Conservation (phyloP, 116 monocot species). For the Phalaenopsis hybrid region DNA sequence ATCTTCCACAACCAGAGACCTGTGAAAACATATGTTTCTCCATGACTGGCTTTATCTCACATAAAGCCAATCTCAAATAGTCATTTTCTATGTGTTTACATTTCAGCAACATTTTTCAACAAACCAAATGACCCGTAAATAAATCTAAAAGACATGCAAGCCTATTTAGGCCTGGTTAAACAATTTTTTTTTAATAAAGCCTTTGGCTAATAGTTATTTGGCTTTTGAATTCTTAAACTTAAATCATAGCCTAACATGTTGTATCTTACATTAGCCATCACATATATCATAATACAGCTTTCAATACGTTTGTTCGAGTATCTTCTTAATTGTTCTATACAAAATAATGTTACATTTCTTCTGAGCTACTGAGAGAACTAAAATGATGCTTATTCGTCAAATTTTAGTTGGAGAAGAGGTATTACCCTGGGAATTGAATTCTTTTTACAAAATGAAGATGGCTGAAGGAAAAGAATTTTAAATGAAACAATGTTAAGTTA, state of each 20-base stretch:
- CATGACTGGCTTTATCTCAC: too few relatives aligned
- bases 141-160: not conserved
- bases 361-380: not conserved
- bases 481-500: not conserved
- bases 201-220: not conserved
- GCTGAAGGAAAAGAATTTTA: not conserved
- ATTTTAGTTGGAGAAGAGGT: not conserved
- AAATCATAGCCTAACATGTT: not conserved
- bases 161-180: not conserved
- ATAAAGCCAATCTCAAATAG: too few relatives aligned
- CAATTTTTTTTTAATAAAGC: not conserved
- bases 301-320: too few relatives aligned
- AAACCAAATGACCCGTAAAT: not conserved
- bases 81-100: too few relatives aligned
- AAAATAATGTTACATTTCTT: not conserved
- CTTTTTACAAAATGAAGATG: not conserved
- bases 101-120: too few relatives aligned
- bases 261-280: too few relatives aligned
- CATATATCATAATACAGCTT: not conserved
- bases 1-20: too few relatives aligned
- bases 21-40: too few relatives aligned
- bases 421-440: not conserved
- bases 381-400: not conserved
- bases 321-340: too few relatives aligned
- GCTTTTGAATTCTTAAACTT: not conserved